These are phyloP conservation scores for Symbiodinium pilosum DNA, from an alignment of 73 alveolate species.

Conservation along the genomic window DNA sequence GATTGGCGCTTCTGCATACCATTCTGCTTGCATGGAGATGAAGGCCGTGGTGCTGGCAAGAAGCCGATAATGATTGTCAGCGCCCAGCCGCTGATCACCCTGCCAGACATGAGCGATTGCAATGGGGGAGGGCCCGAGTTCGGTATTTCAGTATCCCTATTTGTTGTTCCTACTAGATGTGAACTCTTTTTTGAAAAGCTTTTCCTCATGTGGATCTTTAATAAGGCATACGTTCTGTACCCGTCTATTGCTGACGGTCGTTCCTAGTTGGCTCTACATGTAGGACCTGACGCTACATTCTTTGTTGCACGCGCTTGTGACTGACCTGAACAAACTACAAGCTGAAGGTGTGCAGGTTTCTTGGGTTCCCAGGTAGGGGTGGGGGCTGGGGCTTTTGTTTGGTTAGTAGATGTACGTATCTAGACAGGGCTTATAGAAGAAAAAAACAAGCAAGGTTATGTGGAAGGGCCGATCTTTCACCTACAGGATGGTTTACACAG, in stretches of 20 bases:
- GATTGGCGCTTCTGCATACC: not conserved
- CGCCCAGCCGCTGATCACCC: not conserved
- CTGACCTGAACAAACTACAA: not conserved
- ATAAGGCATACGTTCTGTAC: constrained; percentile 70
- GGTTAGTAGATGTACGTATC: no score
- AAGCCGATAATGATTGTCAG: not conserved
- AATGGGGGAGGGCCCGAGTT: not conserved
- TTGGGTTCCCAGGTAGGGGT: not conserved
- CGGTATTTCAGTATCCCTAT: no score
- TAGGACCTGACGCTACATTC: not conserved
- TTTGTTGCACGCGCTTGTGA: not conserved
- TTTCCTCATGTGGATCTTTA: no score
- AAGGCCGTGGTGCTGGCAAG: not conserved
- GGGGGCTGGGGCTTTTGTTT: no score
- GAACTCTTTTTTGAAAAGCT: no score
- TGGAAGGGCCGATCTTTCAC: constrained; percentile 2
- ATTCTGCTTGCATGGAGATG: not conserved
- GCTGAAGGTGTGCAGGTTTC: not conserved
- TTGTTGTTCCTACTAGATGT: no score
- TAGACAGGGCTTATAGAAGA: no score
- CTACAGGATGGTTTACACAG: not conserved
- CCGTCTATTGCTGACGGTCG: constrained; percentile 7
- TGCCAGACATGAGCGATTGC: not conserved
- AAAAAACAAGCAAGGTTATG: not conserved
- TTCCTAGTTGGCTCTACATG: not conserved